phyloP scores from a whole-genome alignment of 768 basidiomycete genomes.

The Lyophyllum shimeji region DNA sequence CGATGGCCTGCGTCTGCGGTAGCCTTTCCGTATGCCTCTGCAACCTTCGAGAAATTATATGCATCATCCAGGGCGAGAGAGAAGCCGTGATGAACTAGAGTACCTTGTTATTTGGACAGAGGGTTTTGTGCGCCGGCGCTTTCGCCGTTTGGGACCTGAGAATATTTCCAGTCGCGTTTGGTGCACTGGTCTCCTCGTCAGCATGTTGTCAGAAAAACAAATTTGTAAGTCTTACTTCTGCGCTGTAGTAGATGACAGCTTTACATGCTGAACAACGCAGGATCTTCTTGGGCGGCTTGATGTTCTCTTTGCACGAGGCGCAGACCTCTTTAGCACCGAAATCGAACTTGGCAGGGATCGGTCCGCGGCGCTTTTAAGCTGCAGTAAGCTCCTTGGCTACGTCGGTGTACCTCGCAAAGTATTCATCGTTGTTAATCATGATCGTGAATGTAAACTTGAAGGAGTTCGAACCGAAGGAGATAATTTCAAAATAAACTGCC shows the following conservation, averaged over 20 bases:
- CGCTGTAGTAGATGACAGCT: conserved; percentile 21
- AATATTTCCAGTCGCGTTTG: conserved; percentile 29
- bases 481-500: neutral
- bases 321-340: conserved; percentile 3
- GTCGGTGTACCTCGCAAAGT: neutral
- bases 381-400: neutral
- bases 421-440: neutral
- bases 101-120: conserved; percentile 37
- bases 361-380: conserved; percentile 4
- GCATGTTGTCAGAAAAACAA: neutral
- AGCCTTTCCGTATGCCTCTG: too few species aligned
- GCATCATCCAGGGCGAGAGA: neutral
- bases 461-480: too few species aligned
- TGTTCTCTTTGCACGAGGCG: conserved; percentile 6
- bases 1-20: too few species aligned
- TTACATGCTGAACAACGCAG: conserved; percentile 21
- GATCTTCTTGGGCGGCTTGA: conserved; percentile 8
- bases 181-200: conserved; percentile 9
- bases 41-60: too few species aligned
- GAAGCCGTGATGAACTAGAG: conserved; percentile 25
- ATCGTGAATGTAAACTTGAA: neutral
- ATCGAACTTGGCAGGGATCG: conserved; percentile 1
- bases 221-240: conserved; percentile 7
- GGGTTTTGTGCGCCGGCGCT: conserved; percentile 22
- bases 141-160: conserved; percentile 23